These are phyloP conservation scores for Pseudozyma sp. DNA, from an alignment of 1,284 basidiomycete genomes.

Conservation along the genomic window DNA sequence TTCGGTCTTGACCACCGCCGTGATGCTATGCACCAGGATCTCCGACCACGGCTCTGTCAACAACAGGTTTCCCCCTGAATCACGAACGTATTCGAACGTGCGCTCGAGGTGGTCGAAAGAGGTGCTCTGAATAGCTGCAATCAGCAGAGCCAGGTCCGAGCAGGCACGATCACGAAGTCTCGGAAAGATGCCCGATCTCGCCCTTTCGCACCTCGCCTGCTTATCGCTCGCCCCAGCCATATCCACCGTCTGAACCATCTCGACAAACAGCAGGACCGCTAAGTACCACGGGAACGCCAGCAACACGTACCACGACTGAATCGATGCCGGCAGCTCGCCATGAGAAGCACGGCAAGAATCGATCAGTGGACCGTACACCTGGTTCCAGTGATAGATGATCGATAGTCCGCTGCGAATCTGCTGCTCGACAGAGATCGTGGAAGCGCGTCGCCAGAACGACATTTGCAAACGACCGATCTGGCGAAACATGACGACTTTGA, in stretches of 20 bases:
- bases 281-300: constrained; percentile 32
- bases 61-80: constrained; percentile 22
- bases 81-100: constrained; percentile 21
- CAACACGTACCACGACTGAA: constrained; percentile 31
- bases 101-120: constrained; percentile 11
- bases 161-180: constrained; percentile 22
- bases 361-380: constrained; percentile 20
- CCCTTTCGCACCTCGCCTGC: constrained; percentile 6
- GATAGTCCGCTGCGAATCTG: constrained; percentile 24
- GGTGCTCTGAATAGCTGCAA: constrained; percentile 19
- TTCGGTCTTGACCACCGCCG: constrained; percentile 21
- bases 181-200: constrained; percentile 16
- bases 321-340: constrained; percentile 19
- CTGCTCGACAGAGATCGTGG: constrained; percentile 11
- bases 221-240: constrained; percentile 22
- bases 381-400: constrained; percentile 32
- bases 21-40: constrained; percentile 27
- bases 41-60: constrained; percentile 29
- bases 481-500: constrained; percentile 35
- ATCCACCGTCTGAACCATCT: constrained; percentile 32
- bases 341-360: constrained; percentile 22
- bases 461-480: constrained; percentile 27
- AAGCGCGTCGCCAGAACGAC: constrained; percentile 30
- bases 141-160: constrained; percentile 18
- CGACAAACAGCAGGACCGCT: constrained; percentile 28